Conservation (phyloP, 352 stramenopile genomes). For the Globisporangium perplexum region DNA sequence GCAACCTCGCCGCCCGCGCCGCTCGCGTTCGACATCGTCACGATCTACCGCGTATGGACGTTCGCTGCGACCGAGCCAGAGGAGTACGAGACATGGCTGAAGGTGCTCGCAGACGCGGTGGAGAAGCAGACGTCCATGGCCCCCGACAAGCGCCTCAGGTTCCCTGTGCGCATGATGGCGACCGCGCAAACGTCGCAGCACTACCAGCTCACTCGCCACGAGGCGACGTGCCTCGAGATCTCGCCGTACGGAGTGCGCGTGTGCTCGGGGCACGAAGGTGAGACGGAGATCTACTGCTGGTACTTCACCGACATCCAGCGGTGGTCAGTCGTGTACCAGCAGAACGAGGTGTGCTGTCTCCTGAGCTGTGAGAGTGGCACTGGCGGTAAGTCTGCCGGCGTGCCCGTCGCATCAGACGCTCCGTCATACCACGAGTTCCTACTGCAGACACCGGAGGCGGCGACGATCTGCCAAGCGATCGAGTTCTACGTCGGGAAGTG, state of each 20-base stretch:
- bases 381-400: background rate
- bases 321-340: conserved; percentile 58
- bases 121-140: conserved; percentile 50
- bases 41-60: conserved; percentile 69
- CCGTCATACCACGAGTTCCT: conserved; percentile 30
- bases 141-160: conserved; percentile 40
- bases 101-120: conserved; percentile 44
- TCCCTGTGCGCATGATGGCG: conserved; percentile 40
- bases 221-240: conserved; percentile 47
- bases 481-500: conserved; percentile 79
- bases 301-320: conserved; percentile 81
- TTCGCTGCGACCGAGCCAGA: conserved; percentile 41
- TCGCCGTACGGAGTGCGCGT: conserved; percentile 55
- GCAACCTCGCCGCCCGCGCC: conserved; percentile 11
- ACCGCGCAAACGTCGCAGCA: conserved; percentile 24
- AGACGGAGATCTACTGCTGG: conserved; percentile 55
- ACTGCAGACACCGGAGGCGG: conserved; percentile 48
- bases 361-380: conserved; percentile 42
- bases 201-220: conserved; percentile 24
- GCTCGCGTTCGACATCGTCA: conserved; percentile 66
- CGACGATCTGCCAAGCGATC: conserved; percentile 52
- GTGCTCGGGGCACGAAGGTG: conserved; percentile 29
- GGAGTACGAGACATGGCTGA: conserved; percentile 56
- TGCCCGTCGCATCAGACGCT: background rate
- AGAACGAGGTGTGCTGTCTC: conserved; percentile 51